phyloP scores from a whole-genome alignment of 2,329 filamentous ascomycete genomes.

The Scorias spongiosa region DNA sequence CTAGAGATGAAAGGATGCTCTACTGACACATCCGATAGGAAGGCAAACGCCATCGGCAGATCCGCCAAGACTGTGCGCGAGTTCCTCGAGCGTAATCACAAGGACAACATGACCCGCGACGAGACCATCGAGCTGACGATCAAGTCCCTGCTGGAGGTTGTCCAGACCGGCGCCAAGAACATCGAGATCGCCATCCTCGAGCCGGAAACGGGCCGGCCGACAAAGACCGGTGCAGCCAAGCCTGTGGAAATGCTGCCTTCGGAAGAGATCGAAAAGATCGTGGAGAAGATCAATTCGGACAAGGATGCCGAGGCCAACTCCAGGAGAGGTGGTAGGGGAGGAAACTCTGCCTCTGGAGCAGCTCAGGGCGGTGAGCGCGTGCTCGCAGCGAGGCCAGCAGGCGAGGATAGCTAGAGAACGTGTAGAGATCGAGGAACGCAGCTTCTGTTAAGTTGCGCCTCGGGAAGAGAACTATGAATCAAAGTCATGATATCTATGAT shows the following conservation, averaged over 20 bases:
- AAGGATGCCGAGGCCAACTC: slow-evolving; percentile 97
- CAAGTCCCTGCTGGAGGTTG: slow-evolving; percentile 94
- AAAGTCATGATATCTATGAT: neutral
- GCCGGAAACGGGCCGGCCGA: slow-evolving; percentile 38
- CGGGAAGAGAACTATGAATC: neutral
- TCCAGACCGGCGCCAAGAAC: slow-evolving; percentile 98
- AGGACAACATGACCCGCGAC: slow-evolving; percentile 92
- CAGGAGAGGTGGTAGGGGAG: slow-evolving; percentile 60
- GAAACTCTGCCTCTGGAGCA: slow-evolving; percentile 10
- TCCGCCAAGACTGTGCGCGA: slow-evolving; percentile 98
- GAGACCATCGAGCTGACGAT: slow-evolving; percentile 92
- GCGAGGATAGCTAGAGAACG: slow-evolving; percentile 7
- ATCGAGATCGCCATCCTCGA: slow-evolving; percentile 99
- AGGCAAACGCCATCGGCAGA: slow-evolving; percentile 95
- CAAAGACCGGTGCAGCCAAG: slow-evolving; percentile 30
- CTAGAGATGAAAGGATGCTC: neutral
- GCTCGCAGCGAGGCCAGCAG: slow-evolving; percentile 20
- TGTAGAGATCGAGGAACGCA: no score
- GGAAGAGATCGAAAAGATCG: slow-evolving; percentile 91
- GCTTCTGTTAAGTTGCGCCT: neutral
- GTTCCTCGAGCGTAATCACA: slow-evolving; percentile 97
- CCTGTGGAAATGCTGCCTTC: slow-evolving; percentile 82
- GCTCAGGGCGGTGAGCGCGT: slow-evolving; percentile 19
- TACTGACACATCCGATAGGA: slow-evolving; percentile 42
- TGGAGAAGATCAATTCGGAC: slow-evolving; percentile 98